phyloP scores from a whole-genome alignment of 257 asterid genomes.

The Dorcoceras hygrometricum region DNA sequence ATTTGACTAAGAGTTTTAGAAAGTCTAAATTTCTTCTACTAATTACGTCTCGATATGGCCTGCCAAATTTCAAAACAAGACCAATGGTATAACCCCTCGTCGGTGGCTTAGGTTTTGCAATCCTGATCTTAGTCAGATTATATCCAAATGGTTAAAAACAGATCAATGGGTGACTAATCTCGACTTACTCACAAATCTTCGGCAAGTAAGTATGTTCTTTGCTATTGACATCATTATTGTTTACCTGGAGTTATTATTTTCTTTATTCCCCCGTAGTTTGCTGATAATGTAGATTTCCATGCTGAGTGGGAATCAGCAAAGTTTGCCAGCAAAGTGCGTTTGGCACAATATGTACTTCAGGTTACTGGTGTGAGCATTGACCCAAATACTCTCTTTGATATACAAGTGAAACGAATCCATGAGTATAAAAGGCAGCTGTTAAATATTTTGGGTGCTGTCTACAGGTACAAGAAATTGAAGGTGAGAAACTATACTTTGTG shows the following conservation, averaged over 20 bases:
- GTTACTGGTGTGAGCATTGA: conserved; percentile 82
- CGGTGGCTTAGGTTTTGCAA: conserved; percentile 95
- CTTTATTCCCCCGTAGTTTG: conserved; percentile 50
- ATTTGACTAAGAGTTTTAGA: conserved; percentile 13
- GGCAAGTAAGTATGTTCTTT: conserved; percentile 54
- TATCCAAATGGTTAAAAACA: conserved; percentile 96
- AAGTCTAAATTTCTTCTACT: conserved; percentile 27
- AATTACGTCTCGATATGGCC: conserved; percentile 98
- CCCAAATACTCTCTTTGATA: conserved; percentile 88
- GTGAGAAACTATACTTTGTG: conserved; percentile 40
- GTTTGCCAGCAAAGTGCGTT: conserved; percentile 81
- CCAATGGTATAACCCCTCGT: conserved; percentile 98
- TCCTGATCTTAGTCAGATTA: conserved; percentile 88
- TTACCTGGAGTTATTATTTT: conserved; percentile 20
- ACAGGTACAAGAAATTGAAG: conserved; percentile 96
- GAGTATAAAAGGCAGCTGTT: conserved; percentile 98
- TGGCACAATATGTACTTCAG: conserved; percentile 69
- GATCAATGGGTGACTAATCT: conserved; percentile 93
- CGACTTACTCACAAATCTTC: conserved; percentile 73
- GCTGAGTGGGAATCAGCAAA: conserved; percentile 92
- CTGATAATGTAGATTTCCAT: conserved; percentile 73
- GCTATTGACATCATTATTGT: conserved; percentile 18
- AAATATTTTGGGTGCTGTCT: conserved; percentile 82
- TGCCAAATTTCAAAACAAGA: conserved; percentile 88
- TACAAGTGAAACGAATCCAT: conserved; percentile 98